These are phyloP conservation scores for Saccharum officinarum DNA, from an alignment of 176 grass and related monocot species.

Conservation along the genomic window DNA sequence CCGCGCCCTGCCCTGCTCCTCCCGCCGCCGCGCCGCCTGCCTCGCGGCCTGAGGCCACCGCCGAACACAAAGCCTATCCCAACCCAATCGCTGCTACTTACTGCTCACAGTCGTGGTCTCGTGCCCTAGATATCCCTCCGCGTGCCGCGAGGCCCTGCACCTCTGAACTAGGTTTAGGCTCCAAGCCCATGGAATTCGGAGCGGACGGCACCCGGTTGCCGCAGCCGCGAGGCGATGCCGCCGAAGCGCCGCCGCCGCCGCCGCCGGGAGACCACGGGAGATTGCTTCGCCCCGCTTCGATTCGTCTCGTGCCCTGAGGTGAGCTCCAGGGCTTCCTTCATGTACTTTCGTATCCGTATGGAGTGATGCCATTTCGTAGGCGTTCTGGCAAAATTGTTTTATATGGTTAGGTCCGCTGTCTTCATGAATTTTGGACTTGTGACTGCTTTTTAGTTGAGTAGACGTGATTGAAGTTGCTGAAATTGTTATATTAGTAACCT, in stretches of 20 bases:
- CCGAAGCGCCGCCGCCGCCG: conserved; percentile 8
- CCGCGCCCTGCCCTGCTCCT: not conserved
- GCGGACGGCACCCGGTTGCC: conserved; percentile 34
- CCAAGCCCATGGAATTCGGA: conserved; percentile 46
- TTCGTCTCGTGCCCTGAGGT: conserved; percentile 72
- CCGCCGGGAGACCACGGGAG: conserved; percentile 23
- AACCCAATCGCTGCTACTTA: not conserved
- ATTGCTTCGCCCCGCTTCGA: conserved; percentile 53
- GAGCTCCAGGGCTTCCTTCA: not conserved
- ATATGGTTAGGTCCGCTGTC: not conserved
- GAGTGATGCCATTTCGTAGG: not conserved
- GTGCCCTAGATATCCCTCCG: not conserved
- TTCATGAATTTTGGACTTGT: not conserved
- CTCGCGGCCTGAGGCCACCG: not conserved
- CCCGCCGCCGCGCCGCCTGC: not conserved
- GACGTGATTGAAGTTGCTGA: conserved; percentile 19
- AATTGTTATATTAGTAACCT: not conserved
- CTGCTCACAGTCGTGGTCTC: not conserved
- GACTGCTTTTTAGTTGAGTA: conserved; percentile 8
- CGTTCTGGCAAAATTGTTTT: conserved; percentile 3
- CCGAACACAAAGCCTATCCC: conserved; percentile 20
- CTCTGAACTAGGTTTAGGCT: conserved; percentile 50
- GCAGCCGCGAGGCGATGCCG: conserved; percentile 17
- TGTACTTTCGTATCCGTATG: not conserved
- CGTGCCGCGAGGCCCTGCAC: conserved; percentile 14